Conservation (phyloP, 345 rosid genomes). For the Arabis hirsuta region DNA sequence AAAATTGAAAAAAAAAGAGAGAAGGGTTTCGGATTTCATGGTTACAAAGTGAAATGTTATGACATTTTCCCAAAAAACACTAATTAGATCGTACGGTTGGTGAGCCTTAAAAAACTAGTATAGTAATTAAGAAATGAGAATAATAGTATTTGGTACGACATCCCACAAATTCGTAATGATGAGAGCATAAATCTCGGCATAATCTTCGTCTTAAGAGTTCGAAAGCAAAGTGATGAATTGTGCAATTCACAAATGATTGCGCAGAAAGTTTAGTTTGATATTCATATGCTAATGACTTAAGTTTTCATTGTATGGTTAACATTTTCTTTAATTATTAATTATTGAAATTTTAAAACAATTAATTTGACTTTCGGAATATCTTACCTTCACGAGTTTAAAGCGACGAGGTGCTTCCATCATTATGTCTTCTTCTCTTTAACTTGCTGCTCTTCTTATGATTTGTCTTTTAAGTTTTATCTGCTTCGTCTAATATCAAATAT, state of each 20-base stretch:
- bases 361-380: slow-evolving; percentile 22
- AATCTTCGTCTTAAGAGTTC: slow-evolving; percentile 28
- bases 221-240: slow-evolving; percentile 23
- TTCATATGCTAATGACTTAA: slow-evolving; percentile 38
- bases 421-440: slow-evolving; percentile 28
- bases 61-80: not conserved
- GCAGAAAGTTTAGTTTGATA: slow-evolving; percentile 37
- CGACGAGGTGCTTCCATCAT: slow-evolving; percentile 36
- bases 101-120: not conserved
- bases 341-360: slow-evolving; percentile 1
- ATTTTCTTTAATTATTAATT: slow-evolving; percentile 6
- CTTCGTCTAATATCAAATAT: not conserved
- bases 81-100: slow-evolving; percentile 22
- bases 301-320: slow-evolving; percentile 32
- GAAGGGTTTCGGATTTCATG: not conserved
- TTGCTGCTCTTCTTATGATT: slow-evolving; percentile 27
- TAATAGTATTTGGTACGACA: slow-evolving; percentile 28
- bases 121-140: slow-evolving; percentile 5
- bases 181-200: slow-evolving; percentile 41
- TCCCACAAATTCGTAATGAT: slow-evolving; percentile 18
- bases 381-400: slow-evolving; percentile 47
- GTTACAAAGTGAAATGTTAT: not conserved
- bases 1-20: no score
- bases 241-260: slow-evolving; percentile 33
- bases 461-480: slow-evolving; percentile 3